Evolutionary conservation across 371 early-diverging fungal genomes (phyloP), one percentile per base, ranked within the genome.

Genomic region (Zychaea mexicana): DNA sequence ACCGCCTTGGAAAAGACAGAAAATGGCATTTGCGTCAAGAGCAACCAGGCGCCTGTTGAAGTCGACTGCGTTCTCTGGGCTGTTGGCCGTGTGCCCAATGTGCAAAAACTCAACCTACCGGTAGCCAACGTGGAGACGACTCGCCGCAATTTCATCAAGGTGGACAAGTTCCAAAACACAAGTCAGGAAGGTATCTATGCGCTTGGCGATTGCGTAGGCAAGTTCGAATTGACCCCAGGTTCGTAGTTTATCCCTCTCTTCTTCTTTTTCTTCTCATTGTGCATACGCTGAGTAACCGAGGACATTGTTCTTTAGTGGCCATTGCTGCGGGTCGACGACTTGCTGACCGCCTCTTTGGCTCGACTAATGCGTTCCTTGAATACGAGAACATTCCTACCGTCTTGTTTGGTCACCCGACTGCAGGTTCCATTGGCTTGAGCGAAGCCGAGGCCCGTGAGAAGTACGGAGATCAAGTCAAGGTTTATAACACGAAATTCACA

Each of bases 381-480:
- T 98, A 98, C 78, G 82, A 71, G 68, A 92, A 94, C 79, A 94
- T 99, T 56, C 98, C 98, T 15, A 95, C 96, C 1, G 98, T 97
- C 57, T 90, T 99, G 49, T 99, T 99, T 82, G 93, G 97, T 15
- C 98, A 98, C 76, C 98, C 98, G 21, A 86, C 93, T 57, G 85
- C 93, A 22, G 99, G 97, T 49, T 86, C 93, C 22, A 83, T 95
- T 54, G 99, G 98, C 10, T 80, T 95, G 60, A 90, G 94, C 13
- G 98, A 98, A 78, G 82, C 78, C 1, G 85, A 93, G 72, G 97
- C 98, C 22, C 76, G 80, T 55, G 70, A 78, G 33, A 81, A 85
- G 69, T 94, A 86, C 66, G 95, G 95, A 45, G 82, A 86, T 33
- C 90, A 88, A 36, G 71, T 97, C 70, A 93, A 92, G 77, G 85